phyloP scores from a whole-genome alignment of 2,329 filamentous ascomycete species.

The Colletotrichum godetiae region DNA sequence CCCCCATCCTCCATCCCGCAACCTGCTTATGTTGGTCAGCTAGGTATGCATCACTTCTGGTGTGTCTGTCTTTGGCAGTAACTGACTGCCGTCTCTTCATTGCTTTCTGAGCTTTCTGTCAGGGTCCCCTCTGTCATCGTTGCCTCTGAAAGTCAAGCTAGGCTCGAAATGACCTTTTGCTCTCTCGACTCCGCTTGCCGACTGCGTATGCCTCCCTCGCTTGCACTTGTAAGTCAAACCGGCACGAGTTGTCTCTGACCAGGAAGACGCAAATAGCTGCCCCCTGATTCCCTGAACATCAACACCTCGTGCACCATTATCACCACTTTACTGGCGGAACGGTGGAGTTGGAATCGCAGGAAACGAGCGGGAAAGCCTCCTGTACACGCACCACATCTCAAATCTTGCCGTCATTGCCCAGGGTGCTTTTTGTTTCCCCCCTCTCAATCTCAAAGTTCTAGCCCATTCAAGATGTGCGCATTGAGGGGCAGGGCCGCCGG shows the following conservation, averaged over 20 bases:
- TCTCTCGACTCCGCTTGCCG: conserved; percentile 31
- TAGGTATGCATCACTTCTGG: conserved; percentile 12
- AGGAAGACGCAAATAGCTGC: conserved; percentile 23
- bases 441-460: conserved; percentile 13
- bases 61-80: neutral
- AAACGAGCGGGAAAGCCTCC: conserved; percentile 21
- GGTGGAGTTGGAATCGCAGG: neutral
- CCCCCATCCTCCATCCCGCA: neutral
- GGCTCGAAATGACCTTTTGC: conserved; percentile 1
- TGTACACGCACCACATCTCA: conserved; percentile 1
- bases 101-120: neutral
- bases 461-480: conserved; percentile 15
- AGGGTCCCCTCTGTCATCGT: conserved; percentile 15
- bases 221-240: conserved; percentile 24
- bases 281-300: conserved; percentile 27
- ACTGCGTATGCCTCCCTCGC: conserved; percentile 16
- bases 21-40: neutral
- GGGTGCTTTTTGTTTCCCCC: conserved; percentile 13
- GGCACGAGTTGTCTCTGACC: conserved; percentile 15
- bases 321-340: conserved; percentile 18
- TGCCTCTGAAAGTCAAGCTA: neutral
- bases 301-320: conserved; percentile 24
- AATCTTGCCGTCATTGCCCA: conserved; percentile 4
- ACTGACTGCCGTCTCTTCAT: neutral
- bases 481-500: neutral